These are phyloP conservation scores for Coniosporium apollinis DNA, from an alignment of 495 filamentous ascomycete genomes.

Conservation along the genomic window DNA sequence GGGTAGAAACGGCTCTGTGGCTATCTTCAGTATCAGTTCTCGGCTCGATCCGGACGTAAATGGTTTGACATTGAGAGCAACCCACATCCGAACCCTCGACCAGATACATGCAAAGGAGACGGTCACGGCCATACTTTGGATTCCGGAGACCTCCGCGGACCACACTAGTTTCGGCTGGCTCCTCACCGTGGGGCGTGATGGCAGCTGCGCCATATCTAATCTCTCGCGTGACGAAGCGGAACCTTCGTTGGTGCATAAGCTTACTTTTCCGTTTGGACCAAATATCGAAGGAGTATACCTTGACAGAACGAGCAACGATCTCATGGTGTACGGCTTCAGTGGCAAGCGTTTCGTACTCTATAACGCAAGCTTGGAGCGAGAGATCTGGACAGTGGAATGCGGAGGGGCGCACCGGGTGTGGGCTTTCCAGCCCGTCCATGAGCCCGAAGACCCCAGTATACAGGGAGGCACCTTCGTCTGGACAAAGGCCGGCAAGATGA, in stretches of 20 bases:
- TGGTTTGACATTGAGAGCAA: too few species aligned
- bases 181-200: slow-evolving; percentile 59
- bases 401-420: slow-evolving; percentile 69
- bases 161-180: slow-evolving; percentile 25
- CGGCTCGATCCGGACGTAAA: not conserved
- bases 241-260: slow-evolving; percentile 32
- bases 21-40: slow-evolving; percentile 28
- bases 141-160: not conserved
- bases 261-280: slow-evolving; percentile 42
- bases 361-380: slow-evolving; percentile 49
- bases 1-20: slow-evolving; percentile 44
- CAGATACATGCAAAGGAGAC: too few species aligned
- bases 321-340: slow-evolving; percentile 67
- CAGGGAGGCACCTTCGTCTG: slow-evolving; percentile 31
- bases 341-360: slow-evolving; percentile 63
- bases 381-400: slow-evolving; percentile 55
- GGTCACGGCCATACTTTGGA: slow-evolving; percentile 43
- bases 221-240: slow-evolving; percentile 8
- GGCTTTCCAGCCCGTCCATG: slow-evolving; percentile 36
- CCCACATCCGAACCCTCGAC: too few species aligned
- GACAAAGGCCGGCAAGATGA: slow-evolving; percentile 38
- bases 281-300: slow-evolving; percentile 55
- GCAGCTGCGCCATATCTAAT: slow-evolving; percentile 43
- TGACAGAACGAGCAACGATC: slow-evolving; percentile 22
- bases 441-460: slow-evolving; percentile 19